Evolutionary conservation across 2,329 filamentous ascomycete genomes (phyloP), one percentile per base, ranked within the genome.

Genomic region (Colletotrichum australisinense): DNA sequence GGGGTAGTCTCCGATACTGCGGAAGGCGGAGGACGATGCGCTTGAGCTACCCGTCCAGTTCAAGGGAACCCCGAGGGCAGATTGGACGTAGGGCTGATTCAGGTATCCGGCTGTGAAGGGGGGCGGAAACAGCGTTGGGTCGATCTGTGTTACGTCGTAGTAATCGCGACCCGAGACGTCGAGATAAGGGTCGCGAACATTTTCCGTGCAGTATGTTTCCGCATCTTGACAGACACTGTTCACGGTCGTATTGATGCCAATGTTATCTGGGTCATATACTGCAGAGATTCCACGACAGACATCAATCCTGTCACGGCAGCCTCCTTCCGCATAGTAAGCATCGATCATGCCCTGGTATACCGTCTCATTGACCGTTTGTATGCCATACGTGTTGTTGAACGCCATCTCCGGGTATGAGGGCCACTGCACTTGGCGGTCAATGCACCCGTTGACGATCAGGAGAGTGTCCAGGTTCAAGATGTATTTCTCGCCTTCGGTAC

Each of bases 51-150:
- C 66, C 0, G 88, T 87, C 77, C 84, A 90, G 77, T 90, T 90
- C 63, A 92, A 79, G 7, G 88, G 88, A 0, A 92, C 87, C 9
- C 92, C 92, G 30, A 94, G 86, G 1, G 89, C 89, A n/a, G 88
- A 78, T 75, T 90, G 89, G 0, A 93, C 85, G 53, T 56, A 59
- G 3, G 14, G 63, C 70, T 75, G 76, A 63, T 75, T 78, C 57
- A 77, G 65, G 30, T 72, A 77, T 24, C 72, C 75, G 2, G 57
- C 42, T 24, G 69, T 72, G 35, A 74, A 74, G 3, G 73, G 71
- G 7, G 67, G 57, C 1, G 72, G 75, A 49, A 78, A 78, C 6
- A 68, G 75, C 3, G 73, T 75, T 6, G 73, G 74, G 28, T 75
- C 71, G 22, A 74, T 11, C 12, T 77, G 72, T 1, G 76, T 77